Conservation (phyloP, 805 yeast species). For the Pichia exigua region DNA sequence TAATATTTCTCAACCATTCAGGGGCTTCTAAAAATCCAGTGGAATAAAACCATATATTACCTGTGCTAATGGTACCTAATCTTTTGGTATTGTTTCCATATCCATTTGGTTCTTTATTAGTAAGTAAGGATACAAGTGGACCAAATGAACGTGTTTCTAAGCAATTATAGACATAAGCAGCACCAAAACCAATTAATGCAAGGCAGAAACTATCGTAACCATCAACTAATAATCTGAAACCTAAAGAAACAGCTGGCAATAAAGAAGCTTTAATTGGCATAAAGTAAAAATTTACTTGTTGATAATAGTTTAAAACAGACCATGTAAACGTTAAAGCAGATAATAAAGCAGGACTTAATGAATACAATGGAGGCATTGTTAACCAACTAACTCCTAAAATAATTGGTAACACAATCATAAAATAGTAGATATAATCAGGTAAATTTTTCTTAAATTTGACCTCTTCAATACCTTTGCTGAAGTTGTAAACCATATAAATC, state of each 20-base stretch:
- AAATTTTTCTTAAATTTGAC: slow-evolving; percentile 39
- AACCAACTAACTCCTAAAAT: slow-evolving; percentile 30
- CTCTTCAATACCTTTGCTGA: slow-evolving; percentile 49
- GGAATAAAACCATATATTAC: slow-evolving; percentile 33
- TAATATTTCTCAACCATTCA: slow-evolving; percentile 29
- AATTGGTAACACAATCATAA: slow-evolving; percentile 40
- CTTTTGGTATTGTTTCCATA: slow-evolving; percentile 17
- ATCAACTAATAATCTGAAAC: slow-evolving; percentile 37
- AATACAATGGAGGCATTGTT: slow-evolving; percentile 24
- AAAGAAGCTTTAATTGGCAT: slow-evolving; percentile 50
- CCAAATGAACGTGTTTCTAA: slow-evolving; percentile 50
- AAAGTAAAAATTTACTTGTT: slow-evolving; percentile 44
- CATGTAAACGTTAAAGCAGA: slow-evolving; percentile 54
- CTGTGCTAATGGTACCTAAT: slow-evolving; percentile 25
- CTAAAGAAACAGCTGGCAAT: slow-evolving; percentile 36
- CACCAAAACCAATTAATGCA: slow-evolving; percentile 42
- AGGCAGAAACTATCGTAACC: slow-evolving; percentile 36
- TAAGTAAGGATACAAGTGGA: slow-evolving; percentile 29
- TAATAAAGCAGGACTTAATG: slow-evolving; percentile 33
- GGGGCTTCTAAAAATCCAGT: slow-evolving; percentile 56
- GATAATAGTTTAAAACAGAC: slow-evolving; percentile 49
- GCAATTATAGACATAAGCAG: slow-evolving; percentile 56
- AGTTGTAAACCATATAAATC: slow-evolving; percentile 49
- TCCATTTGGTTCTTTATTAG: slow-evolving; percentile 23
- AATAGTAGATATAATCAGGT: slow-evolving; percentile 52